Conservation (phyloP, 1,139 yeast genomes). For the Scheffersomyces segobiensis region DNA sequence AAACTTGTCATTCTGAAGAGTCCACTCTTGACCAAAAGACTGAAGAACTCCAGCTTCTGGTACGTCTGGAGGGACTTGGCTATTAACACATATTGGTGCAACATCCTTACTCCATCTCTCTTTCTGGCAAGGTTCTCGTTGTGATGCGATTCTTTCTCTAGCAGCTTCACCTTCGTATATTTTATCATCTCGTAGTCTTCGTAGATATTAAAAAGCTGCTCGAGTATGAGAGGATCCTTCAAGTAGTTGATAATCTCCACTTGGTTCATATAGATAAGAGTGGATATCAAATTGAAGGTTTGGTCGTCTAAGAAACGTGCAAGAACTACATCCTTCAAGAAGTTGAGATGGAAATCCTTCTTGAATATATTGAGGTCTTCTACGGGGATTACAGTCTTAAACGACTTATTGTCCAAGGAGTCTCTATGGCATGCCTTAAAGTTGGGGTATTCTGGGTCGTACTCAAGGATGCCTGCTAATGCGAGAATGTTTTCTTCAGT, state of each 20-base stretch:
- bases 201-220: slow-evolving; percentile 59
- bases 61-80: slow-evolving; percentile 68
- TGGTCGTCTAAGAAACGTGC: slow-evolving; percentile 83
- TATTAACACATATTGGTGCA: slow-evolving; percentile 78
- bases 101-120: slow-evolving; percentile 73
- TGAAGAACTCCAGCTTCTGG: slow-evolving; percentile 68
- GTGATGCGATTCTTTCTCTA: neutral
- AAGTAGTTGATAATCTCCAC: slow-evolving; percentile 68
- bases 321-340: slow-evolving; percentile 81
- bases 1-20: slow-evolving; percentile 68
- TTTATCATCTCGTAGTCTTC: slow-evolving; percentile 11
- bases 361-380: slow-evolving; percentile 59
- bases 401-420: slow-evolving; percentile 57
- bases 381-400: slow-evolving; percentile 73
- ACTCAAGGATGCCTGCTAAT: slow-evolving; percentile 82
- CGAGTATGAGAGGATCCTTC: slow-evolving; percentile 52
- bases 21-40: slow-evolving; percentile 65
- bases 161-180: neutral
- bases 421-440: slow-evolving; percentile 79
- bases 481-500: slow-evolving; percentile 60
- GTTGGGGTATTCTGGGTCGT: slow-evolving; percentile 82
- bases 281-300: slow-evolving; percentile 61
- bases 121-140: slow-evolving; percentile 17
- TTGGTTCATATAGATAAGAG: slow-evolving; percentile 70
- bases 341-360: slow-evolving; percentile 74